These are phyloP conservation scores for Colletotrichum shisoi DNA, from an alignment of 2,329 filamentous ascomycete species.

Conservation along the genomic window DNA sequence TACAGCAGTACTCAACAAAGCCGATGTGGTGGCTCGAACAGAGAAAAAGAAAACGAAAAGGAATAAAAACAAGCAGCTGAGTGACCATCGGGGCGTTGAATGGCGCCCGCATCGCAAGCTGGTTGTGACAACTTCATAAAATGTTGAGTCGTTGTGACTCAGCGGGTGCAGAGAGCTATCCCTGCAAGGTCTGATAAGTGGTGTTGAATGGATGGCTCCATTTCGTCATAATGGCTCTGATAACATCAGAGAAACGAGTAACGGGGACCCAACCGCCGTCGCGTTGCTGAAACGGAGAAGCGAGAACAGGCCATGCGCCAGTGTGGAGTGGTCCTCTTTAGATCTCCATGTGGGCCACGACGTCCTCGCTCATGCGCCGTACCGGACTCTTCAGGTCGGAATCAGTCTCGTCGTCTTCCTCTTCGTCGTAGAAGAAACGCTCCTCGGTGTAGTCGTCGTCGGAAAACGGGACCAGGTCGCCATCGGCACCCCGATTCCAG, in stretches of 20 bases:
- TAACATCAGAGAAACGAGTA: slow-evolving; percentile 21
- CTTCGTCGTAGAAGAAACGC: slow-evolving; percentile 56
- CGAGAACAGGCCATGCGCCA: slow-evolving; percentile 27
- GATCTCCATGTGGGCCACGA: slow-evolving; percentile 70
- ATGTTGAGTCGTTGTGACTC: slow-evolving; percentile 11
- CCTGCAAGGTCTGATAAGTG: slow-evolving; percentile 26
- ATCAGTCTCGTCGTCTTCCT: slow-evolving; percentile 54
- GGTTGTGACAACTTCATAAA: slow-evolving; percentile 8
- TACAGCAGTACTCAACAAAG: slow-evolving; percentile 2
- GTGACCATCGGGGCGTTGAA: slow-evolving; percentile 22
- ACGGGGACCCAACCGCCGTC: slow-evolving; percentile 16
- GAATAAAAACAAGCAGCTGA: neutral
- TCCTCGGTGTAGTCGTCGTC: slow-evolving; percentile 61
- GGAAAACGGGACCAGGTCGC: slow-evolving; percentile 63
- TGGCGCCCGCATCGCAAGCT: slow-evolving; percentile 13
- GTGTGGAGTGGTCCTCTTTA: slow-evolving; percentile 47
- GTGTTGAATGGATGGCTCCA: slow-evolving; percentile 35
- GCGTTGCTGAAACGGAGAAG: slow-evolving; percentile 32
- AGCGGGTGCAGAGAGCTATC: slow-evolving; percentile 23
- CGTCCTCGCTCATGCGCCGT: slow-evolving; percentile 68
- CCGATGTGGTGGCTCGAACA: slow-evolving; percentile 1
- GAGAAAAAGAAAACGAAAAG: neutral
- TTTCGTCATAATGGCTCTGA: slow-evolving; percentile 33
- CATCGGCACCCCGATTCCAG: slow-evolving; percentile 67
- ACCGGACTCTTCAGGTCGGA: slow-evolving; percentile 53